Percentiles rank a stretch among this genome's conserved stretches.
phyloP scores from a whole-genome alignment of 495 filamentous ascomycete genomes.

The Halenospora varia region DNA sequence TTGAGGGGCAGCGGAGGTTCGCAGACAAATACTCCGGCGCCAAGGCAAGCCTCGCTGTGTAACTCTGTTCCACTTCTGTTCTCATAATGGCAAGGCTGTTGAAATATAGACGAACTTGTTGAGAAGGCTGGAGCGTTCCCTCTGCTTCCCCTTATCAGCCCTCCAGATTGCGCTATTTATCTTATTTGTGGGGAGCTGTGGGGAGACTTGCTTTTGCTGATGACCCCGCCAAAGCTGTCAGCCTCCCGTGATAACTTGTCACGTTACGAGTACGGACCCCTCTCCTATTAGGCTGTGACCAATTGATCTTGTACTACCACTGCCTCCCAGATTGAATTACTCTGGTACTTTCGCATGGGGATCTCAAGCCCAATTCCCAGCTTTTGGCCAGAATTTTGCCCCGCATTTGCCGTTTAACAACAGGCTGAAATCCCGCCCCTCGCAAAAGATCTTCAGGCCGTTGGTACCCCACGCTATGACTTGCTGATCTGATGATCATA shows the following conservation, averaged over 20 bases:
- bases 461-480: conserved; percentile 19
- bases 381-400: not conserved
- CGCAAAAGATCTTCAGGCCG: not conserved
- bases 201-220: not conserved
- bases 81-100: too few species aligned
- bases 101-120: too few species aligned
- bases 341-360: not conserved
- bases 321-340: not conserved
- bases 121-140: too few species aligned
- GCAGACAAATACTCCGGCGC: conserved; percentile 16
- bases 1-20: conserved; percentile 30
- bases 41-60: too few species aligned
- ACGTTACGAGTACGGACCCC: not conserved
- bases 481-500: conserved; percentile 13
- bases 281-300: not conserved
- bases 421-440: conserved; percentile 9
- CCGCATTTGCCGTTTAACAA: conserved; percentile 6
- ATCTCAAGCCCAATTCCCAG: not conserved
- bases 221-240: too few species aligned
- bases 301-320: not conserved
- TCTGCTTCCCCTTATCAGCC: not conserved
- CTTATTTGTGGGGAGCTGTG: not conserved
- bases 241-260: not conserved
- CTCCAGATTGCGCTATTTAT: not conserved
- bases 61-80: too few species aligned